Evolutionary conservation across 2,329 filamentous ascomycete genomes (phyloP).

Genomic region (Colletotrichum musicola): DNA sequence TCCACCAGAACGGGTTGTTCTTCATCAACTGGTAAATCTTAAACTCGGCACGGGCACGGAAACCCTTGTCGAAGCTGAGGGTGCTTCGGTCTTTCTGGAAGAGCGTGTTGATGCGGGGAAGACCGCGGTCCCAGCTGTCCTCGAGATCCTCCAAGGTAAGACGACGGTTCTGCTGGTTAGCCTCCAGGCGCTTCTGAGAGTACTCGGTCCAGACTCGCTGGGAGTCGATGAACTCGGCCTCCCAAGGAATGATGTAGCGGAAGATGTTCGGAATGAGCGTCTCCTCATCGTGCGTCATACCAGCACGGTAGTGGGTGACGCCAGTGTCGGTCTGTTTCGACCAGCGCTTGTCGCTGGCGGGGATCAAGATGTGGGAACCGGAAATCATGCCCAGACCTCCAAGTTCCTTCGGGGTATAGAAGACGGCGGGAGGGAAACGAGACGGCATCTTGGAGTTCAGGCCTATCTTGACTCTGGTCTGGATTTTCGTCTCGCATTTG

Average conservation of each 20-base stretch:
- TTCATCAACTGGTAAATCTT: conserved; percentile 99
- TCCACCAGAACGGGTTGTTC: conserved; percentile 99
- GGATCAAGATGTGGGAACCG: conserved; percentile 96
- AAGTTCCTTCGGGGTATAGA: conserved; percentile 98
- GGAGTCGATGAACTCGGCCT: conserved; percentile 98
- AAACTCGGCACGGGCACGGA: conserved; percentile 94
- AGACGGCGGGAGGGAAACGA: conserved; percentile 96
- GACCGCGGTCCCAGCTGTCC: conserved; percentile 97
- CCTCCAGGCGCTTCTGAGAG: conserved; percentile 96
- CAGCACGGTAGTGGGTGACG: conserved; percentile 95
- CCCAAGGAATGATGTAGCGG: conserved; percentile 99
- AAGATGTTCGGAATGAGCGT: conserved; percentile 99
- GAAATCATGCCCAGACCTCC: conserved; percentile 99
- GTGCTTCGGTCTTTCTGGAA: conserved; percentile 99
- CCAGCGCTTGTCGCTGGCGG: conserved; percentile 97
- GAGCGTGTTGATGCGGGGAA: conserved; percentile 97
- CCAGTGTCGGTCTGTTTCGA: conserved; percentile 98
- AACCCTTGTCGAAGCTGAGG: conserved; percentile 97
- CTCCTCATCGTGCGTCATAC: conserved; percentile 98
- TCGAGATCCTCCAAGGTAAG: conserved; percentile 96
- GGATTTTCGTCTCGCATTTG: conserved; percentile 99
- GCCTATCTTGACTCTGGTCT: conserved; percentile 98
- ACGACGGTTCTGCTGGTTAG: conserved; percentile 95
- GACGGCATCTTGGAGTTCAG: conserved; percentile 99
- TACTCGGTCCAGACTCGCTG: conserved; percentile 99